These are phyloP conservation scores for Sugiyamaella valdiviana DNA, from an alignment of 805 yeast genomes.

Conservation along the genomic window DNA sequence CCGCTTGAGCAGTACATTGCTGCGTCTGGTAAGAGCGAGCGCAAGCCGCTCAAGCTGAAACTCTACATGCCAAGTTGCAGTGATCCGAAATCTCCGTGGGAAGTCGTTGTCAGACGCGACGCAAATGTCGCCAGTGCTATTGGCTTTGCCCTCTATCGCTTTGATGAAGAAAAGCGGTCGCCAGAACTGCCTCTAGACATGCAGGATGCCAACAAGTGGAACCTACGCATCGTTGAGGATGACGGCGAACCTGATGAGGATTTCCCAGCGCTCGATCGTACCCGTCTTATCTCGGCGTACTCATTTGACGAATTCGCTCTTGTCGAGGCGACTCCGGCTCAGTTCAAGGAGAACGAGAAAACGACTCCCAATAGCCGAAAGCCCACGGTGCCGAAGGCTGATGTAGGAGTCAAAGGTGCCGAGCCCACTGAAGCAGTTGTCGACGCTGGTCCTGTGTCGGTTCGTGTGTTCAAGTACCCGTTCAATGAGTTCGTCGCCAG, in stretches of 20 bases:
- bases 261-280: conserved; percentile 79
- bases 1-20: conserved; percentile 33
- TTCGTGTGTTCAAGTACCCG: conserved; percentile 29
- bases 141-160: conserved; percentile 44
- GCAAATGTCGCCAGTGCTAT: conserved; percentile 49
- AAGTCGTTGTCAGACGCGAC: conserved; percentile 31
- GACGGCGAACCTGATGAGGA: conserved; percentile 88
- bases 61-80: conserved; percentile 32
- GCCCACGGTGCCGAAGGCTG: conserved; percentile 4
- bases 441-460: conserved; percentile 10
- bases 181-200: conserved; percentile 26
- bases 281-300: conserved; percentile 58
- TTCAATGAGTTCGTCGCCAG: conserved; percentile 28
- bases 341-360: conserved; percentile 27
- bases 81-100: conserved; percentile 29
- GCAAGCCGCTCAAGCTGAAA: conserved; percentile 27
- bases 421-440: conserved; percentile 5
- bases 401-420: conserved; percentile 2
- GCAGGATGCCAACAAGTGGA: conserved; percentile 63
- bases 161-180: conserved; percentile 23
- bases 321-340: conserved; percentile 45
- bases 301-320: conserved; percentile 80
- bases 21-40: conserved; percentile 33
- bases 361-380: conserved; percentile 30
- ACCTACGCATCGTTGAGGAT: conserved; percentile 78